These are phyloP conservation scores for Eragrostis tef DNA, from an alignment of 202 grass and related monocot species.

Conservation along the genomic window DNA sequence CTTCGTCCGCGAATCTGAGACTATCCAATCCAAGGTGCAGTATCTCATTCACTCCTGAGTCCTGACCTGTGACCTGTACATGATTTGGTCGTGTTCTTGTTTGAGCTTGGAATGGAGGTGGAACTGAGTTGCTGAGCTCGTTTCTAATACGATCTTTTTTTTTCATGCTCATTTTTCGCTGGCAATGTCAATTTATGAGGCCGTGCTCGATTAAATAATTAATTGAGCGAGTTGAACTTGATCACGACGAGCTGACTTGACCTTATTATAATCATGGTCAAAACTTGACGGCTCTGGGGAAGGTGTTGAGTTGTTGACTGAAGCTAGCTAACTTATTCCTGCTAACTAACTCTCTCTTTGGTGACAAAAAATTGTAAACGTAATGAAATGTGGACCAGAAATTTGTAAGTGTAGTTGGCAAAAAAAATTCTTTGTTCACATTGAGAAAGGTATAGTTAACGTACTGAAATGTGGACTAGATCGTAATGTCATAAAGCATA, in stretches of 20 bases:
- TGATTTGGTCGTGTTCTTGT: background rate
- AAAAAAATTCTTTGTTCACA: background rate
- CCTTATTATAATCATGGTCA: slow-evolving; percentile 39
- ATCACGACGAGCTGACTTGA: slow-evolving; percentile 24
- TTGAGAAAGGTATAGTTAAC: background rate
- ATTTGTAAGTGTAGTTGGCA: background rate
- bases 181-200: background rate
- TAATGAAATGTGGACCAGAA: too few relatives aligned
- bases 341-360: slow-evolving; percentile 24
- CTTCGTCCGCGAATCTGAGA: slow-evolving; percentile 60
- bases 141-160: background rate
- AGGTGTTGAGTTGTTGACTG: slow-evolving; percentile 23
- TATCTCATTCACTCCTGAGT: background rate
- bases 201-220: background rate
- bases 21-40: slow-evolving; percentile 63
- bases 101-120: background rate
- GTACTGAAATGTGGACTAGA: background rate
- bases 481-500: background rate
- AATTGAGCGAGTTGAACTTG: background rate
- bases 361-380: too few relatives aligned
- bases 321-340: background rate
- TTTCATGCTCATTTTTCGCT: background rate
- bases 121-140: background rate
- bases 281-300: background rate
- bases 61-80: background rate